Conservation (phyloP, 768 basidiomycete species). For the Rhizopogon vinicolor region DNA sequence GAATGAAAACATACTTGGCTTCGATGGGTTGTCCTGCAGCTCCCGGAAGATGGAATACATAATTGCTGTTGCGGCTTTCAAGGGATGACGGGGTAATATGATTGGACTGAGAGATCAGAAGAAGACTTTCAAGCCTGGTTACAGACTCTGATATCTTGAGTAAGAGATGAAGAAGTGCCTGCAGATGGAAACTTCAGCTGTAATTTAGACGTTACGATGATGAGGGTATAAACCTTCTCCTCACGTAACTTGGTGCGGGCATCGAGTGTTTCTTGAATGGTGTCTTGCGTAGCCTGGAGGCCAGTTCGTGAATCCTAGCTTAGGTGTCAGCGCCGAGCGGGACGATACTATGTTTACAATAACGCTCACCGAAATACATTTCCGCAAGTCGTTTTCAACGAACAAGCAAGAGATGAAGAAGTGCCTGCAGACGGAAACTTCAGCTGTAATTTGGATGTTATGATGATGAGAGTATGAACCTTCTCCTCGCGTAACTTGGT, state of each 20-base stretch:
- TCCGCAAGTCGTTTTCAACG: conserved; percentile 50
- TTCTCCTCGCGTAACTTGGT: conserved; percentile 82
- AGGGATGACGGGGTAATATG: conserved; percentile 29
- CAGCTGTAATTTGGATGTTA: conserved; percentile 1
- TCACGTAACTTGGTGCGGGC: conserved; percentile 75
- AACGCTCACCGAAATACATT: conserved; percentile 61
- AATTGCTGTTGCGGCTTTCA: conserved; percentile 28
- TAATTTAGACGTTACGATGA: background rate
- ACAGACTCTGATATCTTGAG: conserved; percentile 94
- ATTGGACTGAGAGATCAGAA: conserved; percentile 59
- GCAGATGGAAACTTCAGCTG: conserved; percentile 6
- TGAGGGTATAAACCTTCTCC: conserved; percentile 54
- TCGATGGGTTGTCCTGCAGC: conserved; percentile 31
- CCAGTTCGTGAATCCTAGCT: conserved; percentile 57
- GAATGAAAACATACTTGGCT: conserved; percentile 22
- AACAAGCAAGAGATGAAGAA: conserved; percentile 82
- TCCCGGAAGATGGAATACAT: conserved; percentile 27
- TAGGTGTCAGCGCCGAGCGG: background rate
- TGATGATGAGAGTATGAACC: conserved; percentile 26
- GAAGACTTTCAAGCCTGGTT: conserved; percentile 79
- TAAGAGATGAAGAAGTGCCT: conserved; percentile 83
- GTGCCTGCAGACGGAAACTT: conserved; percentile 42
- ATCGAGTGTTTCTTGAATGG: conserved; percentile 71
- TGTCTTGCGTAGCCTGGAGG: conserved; percentile 62
- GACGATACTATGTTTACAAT: background rate